Conservation (phyloP, 257 asterid genomes). For the Voacanga thouarsii region DNA sequence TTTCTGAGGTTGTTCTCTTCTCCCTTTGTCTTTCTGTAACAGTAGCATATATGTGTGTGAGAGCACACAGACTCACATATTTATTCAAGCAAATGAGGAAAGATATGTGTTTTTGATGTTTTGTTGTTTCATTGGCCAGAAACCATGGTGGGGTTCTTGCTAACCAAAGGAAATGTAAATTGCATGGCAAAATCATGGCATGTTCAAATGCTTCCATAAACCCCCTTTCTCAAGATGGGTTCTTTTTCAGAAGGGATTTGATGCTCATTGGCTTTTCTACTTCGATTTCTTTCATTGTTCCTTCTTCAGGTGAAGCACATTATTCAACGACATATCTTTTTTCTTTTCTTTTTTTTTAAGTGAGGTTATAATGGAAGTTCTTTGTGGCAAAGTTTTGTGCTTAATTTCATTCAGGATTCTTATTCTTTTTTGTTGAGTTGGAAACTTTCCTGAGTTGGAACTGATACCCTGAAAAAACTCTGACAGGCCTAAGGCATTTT, state of each 20-base stretch:
- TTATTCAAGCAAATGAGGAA: not conserved
- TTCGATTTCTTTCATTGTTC: conserved; percentile 16
- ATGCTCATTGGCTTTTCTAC: conserved; percentile 21
- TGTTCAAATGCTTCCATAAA: conserved; percentile 6
- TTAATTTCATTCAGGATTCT: not conserved
- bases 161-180: conserved; percentile 7
- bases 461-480: not conserved
- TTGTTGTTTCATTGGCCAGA: conserved; percentile 6
- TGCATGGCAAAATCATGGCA: conserved; percentile 13
- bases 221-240: conserved; percentile 11
- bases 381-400: not conserved
- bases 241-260: conserved; percentile 26
- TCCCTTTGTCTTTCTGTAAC: not conserved
- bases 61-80: not conserved
- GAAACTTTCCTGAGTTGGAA: not conserved
- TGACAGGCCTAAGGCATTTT: not conserved
- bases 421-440: not conserved
- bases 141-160: conserved; percentile 13
- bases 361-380: too few species aligned
- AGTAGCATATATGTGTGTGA: not conserved
- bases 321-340: not conserved
- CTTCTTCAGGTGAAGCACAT: conserved; percentile 19
- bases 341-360: not conserved
- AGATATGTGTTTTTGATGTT: not conserved
- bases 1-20: conserved; percentile 4